Base-by-base conservation (phyloP, 495 filamentous ascomycete species). In the Peziza echinospora region DNA sequence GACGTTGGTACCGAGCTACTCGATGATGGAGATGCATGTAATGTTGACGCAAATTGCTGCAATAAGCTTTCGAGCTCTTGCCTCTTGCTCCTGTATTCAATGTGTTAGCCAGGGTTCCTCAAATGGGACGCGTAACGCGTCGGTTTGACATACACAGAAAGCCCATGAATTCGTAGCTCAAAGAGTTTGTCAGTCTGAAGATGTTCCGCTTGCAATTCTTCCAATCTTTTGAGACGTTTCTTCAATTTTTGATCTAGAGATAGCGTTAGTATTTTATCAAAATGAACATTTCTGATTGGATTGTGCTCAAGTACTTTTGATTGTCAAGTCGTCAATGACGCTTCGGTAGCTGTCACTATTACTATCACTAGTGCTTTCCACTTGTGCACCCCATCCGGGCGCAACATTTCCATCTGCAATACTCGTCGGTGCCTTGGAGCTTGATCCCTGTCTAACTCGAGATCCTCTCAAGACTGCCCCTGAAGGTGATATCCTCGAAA, bases 31-130 rank as follows among this genome's bases (percentile, higher is more conserved):
- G 54, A 44, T 43, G 24, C 48, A 41, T 72, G 65, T 5, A 80
- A 55, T 21, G 63, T 67, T 0, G 71, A 65, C 10, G 75, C 72
- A 60, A 85, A 86, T 43, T 68, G 69, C 37, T 71, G 70, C 9
- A 87, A 61, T 1, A 71, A 70, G n/a, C 74, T 68, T 56, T 86
- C 82, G 25, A 87, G 61, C 52, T 86, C 79, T 23, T 73, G 67
- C 54, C 78, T 83, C 60, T 78, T 82, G 30, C 70, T 64, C 24
- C 61, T 59, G 24, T 21, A 19, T 24, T 3, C 44, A 48, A 45
- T 52, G 11, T 34, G 34, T 17, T 4, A 34, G 44, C 34, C 44
- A 41, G 23, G 8, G 17, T 26, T 21, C 34, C 34, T 26, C 13
- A 37, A 17, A 17, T 13, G 19, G 3, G 6, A 3, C 30, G 24